Evolutionary conservation across 805 yeast genomes (phyloP).

Genomic region (Yamadazyma endophytica): DNA sequence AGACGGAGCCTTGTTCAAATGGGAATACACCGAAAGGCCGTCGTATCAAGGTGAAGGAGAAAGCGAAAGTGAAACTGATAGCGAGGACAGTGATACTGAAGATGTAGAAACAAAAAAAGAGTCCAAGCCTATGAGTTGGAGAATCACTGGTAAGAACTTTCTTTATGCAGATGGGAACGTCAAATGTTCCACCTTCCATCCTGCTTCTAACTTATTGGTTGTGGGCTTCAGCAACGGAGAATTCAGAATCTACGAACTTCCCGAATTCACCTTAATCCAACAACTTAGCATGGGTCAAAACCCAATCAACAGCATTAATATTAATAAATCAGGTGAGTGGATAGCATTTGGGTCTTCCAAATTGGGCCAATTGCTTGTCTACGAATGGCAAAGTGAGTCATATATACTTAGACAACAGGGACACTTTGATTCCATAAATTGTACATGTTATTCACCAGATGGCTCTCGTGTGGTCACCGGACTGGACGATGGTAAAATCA

Average conservation of each 20-base stretch:
- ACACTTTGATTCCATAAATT: conserved; percentile 86
- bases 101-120: conserved; percentile 36
- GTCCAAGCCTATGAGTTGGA: conserved; percentile 56
- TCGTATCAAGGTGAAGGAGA: conserved; percentile 43
- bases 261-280: conserved; percentile 74
- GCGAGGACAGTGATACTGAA: conserved; percentile 31
- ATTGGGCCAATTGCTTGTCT: conserved; percentile 89
- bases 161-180: conserved; percentile 70
- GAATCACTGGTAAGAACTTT: conserved; percentile 72
- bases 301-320: conserved; percentile 74
- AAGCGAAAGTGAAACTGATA: conserved; percentile 32
- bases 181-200: conserved; percentile 80
- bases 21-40: conserved; percentile 75
- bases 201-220: conserved; percentile 64
- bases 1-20: conserved; percentile 90
- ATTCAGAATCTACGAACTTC: conserved; percentile 85
- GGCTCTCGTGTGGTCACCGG: conserved; percentile 91
- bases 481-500: conserved; percentile 93
- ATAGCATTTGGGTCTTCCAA: conserved; percentile 88
- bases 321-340: conserved; percentile 93
- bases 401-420: conserved; percentile 95
- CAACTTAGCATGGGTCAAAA: conserved; percentile 90
- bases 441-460: conserved; percentile 87
- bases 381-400: conserved; percentile 98
- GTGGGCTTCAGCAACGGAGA: conserved; percentile 90